A percentile compares a stretch with the other conserved stretches of the same genome.
Evolutionary conservation across 208 protist genomes (phyloP).

Genomic region (Crithidia mellificae): DNA sequence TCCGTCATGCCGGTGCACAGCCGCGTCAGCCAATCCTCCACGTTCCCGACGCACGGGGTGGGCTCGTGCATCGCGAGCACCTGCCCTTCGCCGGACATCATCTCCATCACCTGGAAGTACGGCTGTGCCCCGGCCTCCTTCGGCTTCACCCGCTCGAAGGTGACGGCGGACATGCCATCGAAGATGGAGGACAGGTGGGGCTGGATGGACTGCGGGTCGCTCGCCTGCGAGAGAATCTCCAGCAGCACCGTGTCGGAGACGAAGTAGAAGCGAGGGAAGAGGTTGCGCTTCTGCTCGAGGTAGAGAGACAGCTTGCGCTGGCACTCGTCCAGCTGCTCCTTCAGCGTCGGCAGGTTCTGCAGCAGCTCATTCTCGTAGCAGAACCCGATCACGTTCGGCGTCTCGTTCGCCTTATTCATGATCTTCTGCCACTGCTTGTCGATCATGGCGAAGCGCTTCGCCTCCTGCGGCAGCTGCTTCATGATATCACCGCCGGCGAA

Average conservation of each 20-base stretch:
- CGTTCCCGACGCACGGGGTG: slow-evolving; percentile 91
- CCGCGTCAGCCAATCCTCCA: slow-evolving; percentile 94
- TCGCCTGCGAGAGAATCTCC: slow-evolving; percentile 97
- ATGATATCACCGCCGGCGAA: slow-evolving; percentile 97
- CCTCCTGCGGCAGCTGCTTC: slow-evolving; percentile 96
- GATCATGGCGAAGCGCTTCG: slow-evolving; percentile 96
- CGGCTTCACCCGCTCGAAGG: slow-evolving; percentile 91
- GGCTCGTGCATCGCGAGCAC: slow-evolving; percentile 84
- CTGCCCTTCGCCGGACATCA: slow-evolving; percentile 92
- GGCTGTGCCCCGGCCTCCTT: slow-evolving; percentile 87
- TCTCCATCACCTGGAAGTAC: slow-evolving; percentile 92
- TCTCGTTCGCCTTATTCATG: slow-evolving; percentile 96
- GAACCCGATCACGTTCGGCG: slow-evolving; percentile 94
- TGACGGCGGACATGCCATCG: slow-evolving; percentile 89
- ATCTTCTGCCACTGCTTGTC: slow-evolving; percentile 97
- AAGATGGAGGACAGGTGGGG: slow-evolving; percentile 94
- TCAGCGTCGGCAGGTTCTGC: slow-evolving; percentile 92
- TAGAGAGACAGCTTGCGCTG: slow-evolving; percentile 97
- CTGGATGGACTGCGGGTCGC: slow-evolving; percentile 94
- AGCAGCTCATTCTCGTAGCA: slow-evolving; percentile 97
- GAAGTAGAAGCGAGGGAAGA: slow-evolving; percentile 99
- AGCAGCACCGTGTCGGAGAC: slow-evolving; percentile 97
- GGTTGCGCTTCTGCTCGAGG: slow-evolving; percentile 97
- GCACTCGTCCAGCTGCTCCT: slow-evolving; percentile 97
- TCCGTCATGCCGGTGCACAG: slow-evolving; percentile 92